phyloP scores from a whole-genome alignment of 139 green algal species.

The Auxenochlorella protothecoides region DNA sequence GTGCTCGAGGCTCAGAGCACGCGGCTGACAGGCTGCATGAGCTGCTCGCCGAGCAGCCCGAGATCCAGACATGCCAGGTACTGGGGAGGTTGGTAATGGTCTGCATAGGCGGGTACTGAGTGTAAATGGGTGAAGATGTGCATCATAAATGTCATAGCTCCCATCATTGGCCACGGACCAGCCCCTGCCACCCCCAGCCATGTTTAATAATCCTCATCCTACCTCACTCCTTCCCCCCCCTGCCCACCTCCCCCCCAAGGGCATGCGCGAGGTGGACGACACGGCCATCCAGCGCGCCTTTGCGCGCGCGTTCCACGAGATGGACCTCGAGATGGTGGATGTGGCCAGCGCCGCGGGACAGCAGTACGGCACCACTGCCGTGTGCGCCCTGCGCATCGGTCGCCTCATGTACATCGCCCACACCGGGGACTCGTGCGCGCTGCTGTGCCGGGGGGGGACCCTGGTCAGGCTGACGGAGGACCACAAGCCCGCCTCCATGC shows the following conservation, averaged over 20 bases:
- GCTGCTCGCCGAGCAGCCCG: conserved; percentile 5
- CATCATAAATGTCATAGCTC: no score
- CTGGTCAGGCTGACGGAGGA: conserved; percentile 17
- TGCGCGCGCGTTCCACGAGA: no score
- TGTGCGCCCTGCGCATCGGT: conserved; percentile 25
- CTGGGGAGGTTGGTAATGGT: background rate
- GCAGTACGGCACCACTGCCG: conserved; percentile 32
- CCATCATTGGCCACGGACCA: no score
- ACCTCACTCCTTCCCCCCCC: no score
- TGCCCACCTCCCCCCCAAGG: background rate
- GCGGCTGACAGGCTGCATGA: conserved; percentile 9
- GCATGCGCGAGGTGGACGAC: background rate
- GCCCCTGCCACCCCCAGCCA: no score
- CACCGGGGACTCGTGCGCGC: conserved; percentile 10
- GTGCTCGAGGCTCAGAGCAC: conserved; percentile 7
- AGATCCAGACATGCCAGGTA: conserved; percentile 2
- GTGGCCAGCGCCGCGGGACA: background rate
- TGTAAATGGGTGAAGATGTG: background rate
- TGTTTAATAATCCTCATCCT: no score
- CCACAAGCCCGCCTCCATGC: conserved; percentile 21
- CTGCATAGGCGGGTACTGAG: background rate
- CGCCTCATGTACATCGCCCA: conserved; percentile 27
- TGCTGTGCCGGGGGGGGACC: conserved; percentile 21
- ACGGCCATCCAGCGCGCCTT: no score
- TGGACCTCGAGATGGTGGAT: no score